Conservation (phyloP, 2,329 filamentous ascomycete species). For the Lecanicillium sp. region DNA sequence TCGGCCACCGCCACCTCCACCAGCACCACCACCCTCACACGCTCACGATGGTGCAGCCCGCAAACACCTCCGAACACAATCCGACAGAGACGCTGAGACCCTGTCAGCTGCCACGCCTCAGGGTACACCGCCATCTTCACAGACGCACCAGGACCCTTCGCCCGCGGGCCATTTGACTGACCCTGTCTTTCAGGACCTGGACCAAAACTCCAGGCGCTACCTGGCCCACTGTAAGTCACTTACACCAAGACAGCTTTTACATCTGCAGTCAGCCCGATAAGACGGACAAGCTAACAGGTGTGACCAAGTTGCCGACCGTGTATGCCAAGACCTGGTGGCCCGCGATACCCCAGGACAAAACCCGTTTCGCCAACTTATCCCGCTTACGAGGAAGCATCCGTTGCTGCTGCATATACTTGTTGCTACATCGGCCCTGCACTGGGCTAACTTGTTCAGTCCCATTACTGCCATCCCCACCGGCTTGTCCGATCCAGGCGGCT, state of each 20-base stretch:
- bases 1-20: too few relatives aligned
- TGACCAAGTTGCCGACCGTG: conserved; percentile 31
- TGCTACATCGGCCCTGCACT: conserved; percentile 41
- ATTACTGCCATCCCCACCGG: conserved; percentile 21
- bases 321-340: conserved; percentile 47
- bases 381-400: conserved; percentile 35
- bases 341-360: conserved; percentile 37
- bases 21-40: too few relatives aligned
- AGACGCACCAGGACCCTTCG: neutral
- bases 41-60: neutral
- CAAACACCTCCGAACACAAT: neutral
- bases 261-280: neutral
- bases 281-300: conserved; percentile 15
- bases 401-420: conserved; percentile 40
- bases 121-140: neutral
- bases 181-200: conserved; percentile 47
- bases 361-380: conserved; percentile 40
- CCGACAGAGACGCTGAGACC: too few relatives aligned
- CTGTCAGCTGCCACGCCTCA: too few relatives aligned
- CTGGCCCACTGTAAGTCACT: conserved; percentile 39
- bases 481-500: conserved; percentile 26
- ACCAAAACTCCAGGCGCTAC: conserved; percentile 35
- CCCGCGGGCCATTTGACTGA: conserved; percentile 31
- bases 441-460: conserved; percentile 33
- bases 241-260: neutral